Percentiles rank a stretch among this genome's conserved stretches.
Evolutionary conservation across 1,139 yeast genomes (phyloP).

Genomic region (Geotrichum aggregatum): DNA sequence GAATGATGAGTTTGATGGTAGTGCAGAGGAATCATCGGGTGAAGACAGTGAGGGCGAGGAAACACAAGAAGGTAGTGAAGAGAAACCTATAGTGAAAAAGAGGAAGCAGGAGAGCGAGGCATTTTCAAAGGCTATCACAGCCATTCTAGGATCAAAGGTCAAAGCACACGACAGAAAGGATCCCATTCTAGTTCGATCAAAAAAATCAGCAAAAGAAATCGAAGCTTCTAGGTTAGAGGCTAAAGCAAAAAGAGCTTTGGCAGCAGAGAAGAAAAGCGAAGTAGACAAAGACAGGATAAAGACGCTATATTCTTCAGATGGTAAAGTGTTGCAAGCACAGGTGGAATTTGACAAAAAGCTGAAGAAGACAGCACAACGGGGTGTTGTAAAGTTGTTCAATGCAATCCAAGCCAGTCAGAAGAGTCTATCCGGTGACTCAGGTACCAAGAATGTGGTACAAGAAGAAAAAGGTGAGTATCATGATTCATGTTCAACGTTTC

Average conservation of each 20-base stretch:
- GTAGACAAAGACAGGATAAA: constrained; percentile 62
- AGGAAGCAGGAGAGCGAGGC: constrained; percentile 58
- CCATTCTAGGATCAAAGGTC: constrained; percentile 77
- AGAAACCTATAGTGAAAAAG: constrained; percentile 32
- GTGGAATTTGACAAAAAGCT: constrained; percentile 68
- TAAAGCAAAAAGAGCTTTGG: constrained; percentile 69
- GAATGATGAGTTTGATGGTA: constrained; percentile 21
- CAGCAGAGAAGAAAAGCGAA: constrained; percentile 65
- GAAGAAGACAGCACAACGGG: constrained; percentile 85
- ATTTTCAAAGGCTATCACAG: constrained; percentile 78
- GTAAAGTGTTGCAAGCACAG: constrained; percentile 50
- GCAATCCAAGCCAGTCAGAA: constrained; percentile 81
- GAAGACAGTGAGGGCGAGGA: constrained; percentile 24
- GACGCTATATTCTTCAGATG: constrained; percentile 26
- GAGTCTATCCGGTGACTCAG: constrained; percentile 36
- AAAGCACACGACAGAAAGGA: constrained; percentile 85
- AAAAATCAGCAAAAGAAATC: constrained; percentile 59
- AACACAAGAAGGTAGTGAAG: constrained; percentile 31
- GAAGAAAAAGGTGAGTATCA: constrained; percentile 44
- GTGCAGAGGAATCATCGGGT: constrained; percentile 21
- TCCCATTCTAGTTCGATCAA: constrained; percentile 79
- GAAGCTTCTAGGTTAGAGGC: constrained; percentile 79
- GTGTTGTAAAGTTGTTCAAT: constrained; percentile 87
- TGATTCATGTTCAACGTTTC: not conserved
- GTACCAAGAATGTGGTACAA: constrained; percentile 39